These are phyloP conservation scores for Hypholoma sublateritium DNA, from an alignment of 768 basidiomycete genomes.

Conservation along the genomic window DNA sequence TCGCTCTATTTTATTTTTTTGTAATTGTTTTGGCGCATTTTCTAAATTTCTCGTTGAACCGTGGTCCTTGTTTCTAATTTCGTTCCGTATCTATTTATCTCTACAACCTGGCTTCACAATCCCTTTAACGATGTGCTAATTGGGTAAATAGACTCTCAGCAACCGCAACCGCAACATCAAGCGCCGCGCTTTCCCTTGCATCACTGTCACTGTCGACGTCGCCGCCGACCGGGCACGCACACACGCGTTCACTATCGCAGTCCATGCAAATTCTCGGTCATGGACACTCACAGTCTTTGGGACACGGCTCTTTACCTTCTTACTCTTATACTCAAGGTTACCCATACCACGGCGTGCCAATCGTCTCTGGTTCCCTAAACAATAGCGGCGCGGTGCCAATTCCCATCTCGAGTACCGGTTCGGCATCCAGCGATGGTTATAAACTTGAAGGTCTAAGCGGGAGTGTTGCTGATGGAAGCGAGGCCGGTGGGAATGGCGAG, in stretches of 20 bases:
- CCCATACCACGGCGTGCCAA: constrained; percentile 10
- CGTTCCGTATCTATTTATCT: background rate
- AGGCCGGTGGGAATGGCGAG: constrained; percentile 4
- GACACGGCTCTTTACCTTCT: constrained; percentile 2
- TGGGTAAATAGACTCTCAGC: constrained; percentile 27
- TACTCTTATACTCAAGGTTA: constrained; percentile 9
- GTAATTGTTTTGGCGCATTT: background rate
- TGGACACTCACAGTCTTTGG: constrained; percentile 7
- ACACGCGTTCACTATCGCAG: constrained; percentile 9
- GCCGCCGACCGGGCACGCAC: constrained; percentile 27
- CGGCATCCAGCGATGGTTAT: constrained; percentile 3
- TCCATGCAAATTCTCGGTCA: background rate
- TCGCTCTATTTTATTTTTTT: too few relatives aligned
- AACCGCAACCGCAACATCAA: constrained; percentile 21
- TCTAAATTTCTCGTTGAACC: background rate
- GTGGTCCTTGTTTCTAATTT: background rate
- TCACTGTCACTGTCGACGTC: constrained; percentile 45
- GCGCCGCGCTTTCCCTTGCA: constrained; percentile 42
- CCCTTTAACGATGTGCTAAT: background rate
- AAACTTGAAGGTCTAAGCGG: background rate
- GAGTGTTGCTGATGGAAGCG: background rate
- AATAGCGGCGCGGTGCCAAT: constrained; percentile 12
- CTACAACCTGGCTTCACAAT: background rate
- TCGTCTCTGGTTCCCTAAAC: constrained; percentile 17
- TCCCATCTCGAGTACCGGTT: constrained; percentile 5